phyloP scores from a whole-genome alignment of 2,329 filamentous ascomycete genomes.

The Monosporascus sp. region DNA sequence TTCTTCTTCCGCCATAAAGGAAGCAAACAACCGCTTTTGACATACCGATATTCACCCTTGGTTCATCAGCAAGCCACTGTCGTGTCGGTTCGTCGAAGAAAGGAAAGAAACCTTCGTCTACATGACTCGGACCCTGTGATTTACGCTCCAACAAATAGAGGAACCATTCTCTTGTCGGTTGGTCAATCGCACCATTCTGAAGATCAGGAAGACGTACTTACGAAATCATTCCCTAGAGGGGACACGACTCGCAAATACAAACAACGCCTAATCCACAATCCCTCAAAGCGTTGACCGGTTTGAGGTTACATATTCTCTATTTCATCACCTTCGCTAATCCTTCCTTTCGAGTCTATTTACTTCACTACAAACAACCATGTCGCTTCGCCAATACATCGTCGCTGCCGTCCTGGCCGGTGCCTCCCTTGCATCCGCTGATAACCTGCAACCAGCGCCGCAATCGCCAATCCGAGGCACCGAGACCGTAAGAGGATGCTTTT shows the following conservation, averaged over 20 bases:
- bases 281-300: conserved; percentile 25
- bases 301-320: conserved; percentile 9
- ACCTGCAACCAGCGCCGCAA: conserved; percentile 29
- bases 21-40: neutral
- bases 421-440: conserved; percentile 13
- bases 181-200: conserved; percentile 2
- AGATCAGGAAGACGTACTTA: conserved; percentile 4
- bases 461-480: conserved; percentile 30
- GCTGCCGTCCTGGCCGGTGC: conserved; percentile 20
- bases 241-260: conserved; percentile 2
- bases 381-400: conserved; percentile 18
- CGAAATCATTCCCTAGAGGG: conserved; percentile 10
- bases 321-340: conserved; percentile 8
- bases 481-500: conserved; percentile 48
- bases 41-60: neutral
- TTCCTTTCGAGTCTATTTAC: conserved; percentile 6
- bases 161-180: conserved; percentile 8
- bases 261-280: conserved; percentile 7
- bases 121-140: neutral
- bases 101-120: neutral
- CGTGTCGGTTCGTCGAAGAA: neutral
- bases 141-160: neutral
- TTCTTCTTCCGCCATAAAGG: neutral
- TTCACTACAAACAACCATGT: conserved; percentile 14
- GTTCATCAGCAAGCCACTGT: neutral